Percentiles rank a stretch among this genome's conserved stretches.
Conservation (phyloP, 768 basidiomycete species). For the Cyclocybe cylindracea region DNA sequence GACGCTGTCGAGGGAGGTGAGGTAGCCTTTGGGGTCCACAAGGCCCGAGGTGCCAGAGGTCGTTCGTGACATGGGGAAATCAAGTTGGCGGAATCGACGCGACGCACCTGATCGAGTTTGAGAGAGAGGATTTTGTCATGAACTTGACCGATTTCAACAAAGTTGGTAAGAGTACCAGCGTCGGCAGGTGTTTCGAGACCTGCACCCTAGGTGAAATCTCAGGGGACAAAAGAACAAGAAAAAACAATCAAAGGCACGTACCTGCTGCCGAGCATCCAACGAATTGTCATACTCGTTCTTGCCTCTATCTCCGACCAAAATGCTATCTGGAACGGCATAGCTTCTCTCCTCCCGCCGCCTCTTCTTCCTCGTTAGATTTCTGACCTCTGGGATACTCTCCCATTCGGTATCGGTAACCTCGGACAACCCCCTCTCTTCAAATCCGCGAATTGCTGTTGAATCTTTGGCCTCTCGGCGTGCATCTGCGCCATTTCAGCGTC, state of each 20-base stretch:
- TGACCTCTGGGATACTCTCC: constrained; percentile 94
- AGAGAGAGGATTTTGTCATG: constrained; percentile 92
- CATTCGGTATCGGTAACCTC: constrained; percentile 90
- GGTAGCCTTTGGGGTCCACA: constrained; percentile 97
- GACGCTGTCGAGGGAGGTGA: constrained; percentile 91
- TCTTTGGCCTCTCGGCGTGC: constrained; percentile 88
- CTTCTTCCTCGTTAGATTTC: constrained; percentile 92
- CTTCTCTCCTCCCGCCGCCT: constrained; percentile 81
- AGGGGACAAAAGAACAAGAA: no score
- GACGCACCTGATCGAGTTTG: constrained; percentile 84
- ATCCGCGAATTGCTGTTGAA: constrained; percentile 95
- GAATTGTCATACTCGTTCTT: constrained; percentile 78
- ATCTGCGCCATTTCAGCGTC: constrained; percentile 71
- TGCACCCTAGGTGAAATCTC: constrained; percentile 56
- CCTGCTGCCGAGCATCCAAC: constrained; percentile 77
- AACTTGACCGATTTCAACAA: constrained; percentile 96
- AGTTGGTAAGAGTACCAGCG: constrained; percentile 82
- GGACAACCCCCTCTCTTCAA: constrained; percentile 87
- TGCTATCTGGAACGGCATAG: constrained; percentile 92
- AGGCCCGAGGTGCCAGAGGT: constrained; percentile 78
- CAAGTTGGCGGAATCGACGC: no score
- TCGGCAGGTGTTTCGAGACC: constrained; percentile 85
- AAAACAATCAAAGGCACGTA: no score
- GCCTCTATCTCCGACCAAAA: constrained; percentile 82
- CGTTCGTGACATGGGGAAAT: no score